phyloP scores from a whole-genome alignment of 441 rosid genomes.

The Erodium trifolium region DNA sequence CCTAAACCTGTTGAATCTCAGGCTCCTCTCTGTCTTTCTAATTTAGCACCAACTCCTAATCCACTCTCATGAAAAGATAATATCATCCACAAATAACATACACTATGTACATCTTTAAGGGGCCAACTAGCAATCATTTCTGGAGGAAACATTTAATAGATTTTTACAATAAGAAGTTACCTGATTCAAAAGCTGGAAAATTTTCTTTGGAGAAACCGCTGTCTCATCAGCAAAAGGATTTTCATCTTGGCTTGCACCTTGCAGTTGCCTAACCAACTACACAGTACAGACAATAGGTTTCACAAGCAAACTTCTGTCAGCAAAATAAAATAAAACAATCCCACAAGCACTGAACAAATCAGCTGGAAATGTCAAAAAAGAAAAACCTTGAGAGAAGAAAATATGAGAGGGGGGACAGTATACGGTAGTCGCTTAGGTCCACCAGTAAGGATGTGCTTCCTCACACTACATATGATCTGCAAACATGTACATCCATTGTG shows the following conservation, averaged over 20 bases:
- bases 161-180: constrained; percentile 23
- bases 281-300: constrained; percentile 14
- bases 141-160: background rate
- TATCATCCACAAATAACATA: background rate
- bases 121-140: background rate
- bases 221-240: constrained; percentile 92
- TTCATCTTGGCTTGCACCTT: constrained; percentile 58
- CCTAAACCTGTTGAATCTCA: background rate
- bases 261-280: constrained; percentile 71
- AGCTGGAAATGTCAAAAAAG: constrained; percentile 22
- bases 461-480: constrained; percentile 67
- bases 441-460: constrained; percentile 74
- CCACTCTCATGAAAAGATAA: background rate
- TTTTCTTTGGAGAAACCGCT: constrained; percentile 62
- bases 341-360: background rate
- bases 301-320: constrained; percentile 10
- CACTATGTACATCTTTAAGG: background rate
- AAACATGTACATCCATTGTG: constrained; percentile 14
- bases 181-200: constrained; percentile 86
- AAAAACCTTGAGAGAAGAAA: constrained; percentile 89
- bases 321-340: constrained; percentile 2
- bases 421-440: constrained; percentile 79
- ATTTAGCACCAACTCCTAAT: background rate
- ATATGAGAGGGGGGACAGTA: constrained; percentile 82
- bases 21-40: background rate